A percentile compares a stretch with the other conserved stretches of the same genome.
Conservation (phyloP, 345 rosid species). For the Moricandia moricandioides region DNA sequence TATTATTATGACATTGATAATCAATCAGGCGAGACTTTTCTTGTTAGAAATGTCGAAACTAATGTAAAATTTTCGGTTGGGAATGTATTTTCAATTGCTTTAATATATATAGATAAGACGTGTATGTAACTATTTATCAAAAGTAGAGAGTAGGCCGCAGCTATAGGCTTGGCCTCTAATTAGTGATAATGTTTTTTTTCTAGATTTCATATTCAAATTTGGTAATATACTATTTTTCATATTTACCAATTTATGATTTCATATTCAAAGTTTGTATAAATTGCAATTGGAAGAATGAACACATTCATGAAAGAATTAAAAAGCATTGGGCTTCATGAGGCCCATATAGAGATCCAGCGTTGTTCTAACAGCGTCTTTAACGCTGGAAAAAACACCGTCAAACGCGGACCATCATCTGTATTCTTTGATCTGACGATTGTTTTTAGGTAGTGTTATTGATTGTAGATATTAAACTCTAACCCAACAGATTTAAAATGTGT, state of each 20-base stretch:
- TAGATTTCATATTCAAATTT: neutral
- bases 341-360: neutral
- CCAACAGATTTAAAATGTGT: too few relatives aligned
- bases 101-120: neutral
- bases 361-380: too few relatives aligned
- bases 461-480: too few relatives aligned
- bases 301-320: neutral
- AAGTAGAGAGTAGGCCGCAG: neutral
- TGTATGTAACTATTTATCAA: neutral
- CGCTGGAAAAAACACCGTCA: too few relatives aligned
- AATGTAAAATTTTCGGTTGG: neutral
- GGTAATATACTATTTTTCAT: neutral
- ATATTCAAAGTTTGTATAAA: neutral
- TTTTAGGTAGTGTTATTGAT: too few relatives aligned
- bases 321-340: neutral
- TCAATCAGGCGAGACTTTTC: neutral
- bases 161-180: neutral
- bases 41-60: neutral
- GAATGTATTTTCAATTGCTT: neutral
- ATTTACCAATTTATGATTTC: neutral
- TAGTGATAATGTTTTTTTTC: neutral
- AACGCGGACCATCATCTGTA: too few relatives aligned
- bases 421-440: too few relatives aligned
- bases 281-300: neutral
- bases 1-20: slow-evolving; percentile 8